These are phyloP conservation scores for Daedaleopsis nitida DNA, from an alignment of 768 basidiomycete genomes.

Conservation along the genomic window DNA sequence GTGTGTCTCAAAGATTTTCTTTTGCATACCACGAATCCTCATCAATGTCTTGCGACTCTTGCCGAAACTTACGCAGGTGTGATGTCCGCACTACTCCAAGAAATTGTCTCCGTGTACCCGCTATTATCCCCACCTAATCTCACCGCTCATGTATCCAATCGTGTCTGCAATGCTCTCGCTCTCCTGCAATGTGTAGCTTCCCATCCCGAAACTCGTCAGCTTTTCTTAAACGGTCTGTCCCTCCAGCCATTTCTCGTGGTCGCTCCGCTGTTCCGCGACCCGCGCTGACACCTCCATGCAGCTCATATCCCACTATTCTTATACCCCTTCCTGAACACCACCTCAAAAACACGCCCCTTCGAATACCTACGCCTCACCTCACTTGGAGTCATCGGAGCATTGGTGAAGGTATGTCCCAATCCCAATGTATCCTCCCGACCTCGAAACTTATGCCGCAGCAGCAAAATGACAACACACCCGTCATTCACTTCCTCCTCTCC, in stretches of 20 bases:
- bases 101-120: slow-evolving; percentile 98
- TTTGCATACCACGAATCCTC: neutral
- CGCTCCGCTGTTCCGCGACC: neutral
- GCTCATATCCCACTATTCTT: slow-evolving; percentile 95
- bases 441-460: slow-evolving; percentile 31
- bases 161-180: slow-evolving; percentile 98
- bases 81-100: slow-evolving; percentile 96
- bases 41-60: too few relatives aligned
- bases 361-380: slow-evolving; percentile 99
- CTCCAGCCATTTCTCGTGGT: neutral
- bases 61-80: slow-evolving; percentile 58
- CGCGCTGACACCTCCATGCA: slow-evolving; percentile 30
- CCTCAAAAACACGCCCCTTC: slow-evolving; percentile 98
- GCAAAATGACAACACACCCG: slow-evolving; percentile 99
- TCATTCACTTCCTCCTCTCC: slow-evolving; percentile 97
- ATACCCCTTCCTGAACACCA: slow-evolving; percentile 98
- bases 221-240: slow-evolving; percentile 86
- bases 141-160: slow-evolving; percentile 96
- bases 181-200: slow-evolving; percentile 98
- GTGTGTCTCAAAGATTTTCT: slow-evolving; percentile 43
- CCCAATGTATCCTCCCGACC: neutral
- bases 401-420: slow-evolving; percentile 76
- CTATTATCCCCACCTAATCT: slow-evolving; percentile 93
- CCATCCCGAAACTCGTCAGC: slow-evolving; percentile 91
- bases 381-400: slow-evolving; percentile 97